Evolutionary conservation across 2,329 filamentous ascomycete genomes (phyloP).

Genomic region (Exophiala oligosperma): DNA sequence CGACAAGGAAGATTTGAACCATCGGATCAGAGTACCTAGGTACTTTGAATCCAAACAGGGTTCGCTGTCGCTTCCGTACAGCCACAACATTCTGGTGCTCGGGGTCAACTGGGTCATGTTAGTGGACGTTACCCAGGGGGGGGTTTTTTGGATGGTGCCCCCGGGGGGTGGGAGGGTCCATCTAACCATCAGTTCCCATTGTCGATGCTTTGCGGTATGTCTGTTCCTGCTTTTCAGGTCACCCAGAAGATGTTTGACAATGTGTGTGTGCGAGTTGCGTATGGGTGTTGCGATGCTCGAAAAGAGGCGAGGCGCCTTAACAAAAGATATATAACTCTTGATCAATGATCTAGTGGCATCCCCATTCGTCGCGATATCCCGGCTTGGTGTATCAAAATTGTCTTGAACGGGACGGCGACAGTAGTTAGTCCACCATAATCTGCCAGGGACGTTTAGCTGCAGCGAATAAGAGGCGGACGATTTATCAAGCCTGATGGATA

Average conservation of each 20-base stretch:
- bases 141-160: too few relatives aligned
- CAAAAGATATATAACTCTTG: too few relatives aligned
- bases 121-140: background rate
- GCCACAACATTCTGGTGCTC: conserved; percentile 4
- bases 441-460: background rate
- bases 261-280: too few relatives aligned
- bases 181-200: background rate
- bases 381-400: background rate
- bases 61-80: background rate
- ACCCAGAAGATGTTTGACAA: background rate
- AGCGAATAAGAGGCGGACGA: background rate
- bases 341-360: too few relatives aligned
- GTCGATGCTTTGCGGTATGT: background rate
- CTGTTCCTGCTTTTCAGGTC: background rate
- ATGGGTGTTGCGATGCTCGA: too few relatives aligned
- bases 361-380: too few relatives aligned
- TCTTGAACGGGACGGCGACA: background rate
- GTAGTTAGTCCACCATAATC: background rate
- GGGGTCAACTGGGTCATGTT: conserved; percentile 1
- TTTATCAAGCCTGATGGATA: background rate
- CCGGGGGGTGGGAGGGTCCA: background rate
- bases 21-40: conserved; percentile 73
- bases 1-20: conserved; percentile 69
- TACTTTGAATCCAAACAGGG: conserved; percentile 41
- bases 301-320: too few relatives aligned